Evolutionary conservation across 129 eudicot genomes (phyloP).

Genomic region (Kitagawia praeruptora): DNA sequence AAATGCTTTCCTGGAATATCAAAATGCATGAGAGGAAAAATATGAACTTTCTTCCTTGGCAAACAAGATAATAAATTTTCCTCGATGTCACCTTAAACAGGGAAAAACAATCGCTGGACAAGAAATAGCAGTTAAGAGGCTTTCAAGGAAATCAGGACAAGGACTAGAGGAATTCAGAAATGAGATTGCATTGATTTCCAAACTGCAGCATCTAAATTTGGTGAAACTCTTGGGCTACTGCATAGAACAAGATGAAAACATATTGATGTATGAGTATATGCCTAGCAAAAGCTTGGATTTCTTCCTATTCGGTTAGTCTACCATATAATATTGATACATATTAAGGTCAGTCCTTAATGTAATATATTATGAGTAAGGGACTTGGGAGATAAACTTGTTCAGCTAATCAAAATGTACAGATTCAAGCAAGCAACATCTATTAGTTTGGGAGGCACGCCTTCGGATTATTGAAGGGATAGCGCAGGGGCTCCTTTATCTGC

Average conservation of each 20-base stretch:
- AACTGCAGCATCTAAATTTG: slow-evolving; percentile 18
- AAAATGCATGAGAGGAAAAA: background rate
- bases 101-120: slow-evolving; percentile 11
- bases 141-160: slow-evolving; percentile 18
- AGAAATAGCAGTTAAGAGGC: slow-evolving; percentile 21
- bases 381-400: background rate
- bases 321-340: background rate
- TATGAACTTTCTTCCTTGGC: background rate
- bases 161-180: slow-evolving; percentile 20
- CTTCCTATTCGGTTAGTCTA: slow-evolving; percentile 15
- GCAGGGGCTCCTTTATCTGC: slow-evolving; percentile 15
- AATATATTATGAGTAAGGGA: background rate
- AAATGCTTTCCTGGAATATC: background rate
- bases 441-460: slow-evolving; percentile 8
- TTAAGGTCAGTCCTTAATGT: background rate
- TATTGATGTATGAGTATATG: slow-evolving; percentile 17
- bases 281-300: slow-evolving; percentile 15
- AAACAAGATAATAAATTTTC: background rate
- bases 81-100: background rate
- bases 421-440: slow-evolving; percentile 6
- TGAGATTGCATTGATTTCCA: slow-evolving; percentile 15
- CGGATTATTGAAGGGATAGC: slow-evolving; percentile 6
- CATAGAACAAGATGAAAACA: slow-evolving; percentile 10
- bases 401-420: background rate
- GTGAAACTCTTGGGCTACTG: slow-evolving; percentile 19